Evolutionary conservation across 106 monocot species (phyloP).

Genomic region (Dioscorea zingiberensis): DNA sequence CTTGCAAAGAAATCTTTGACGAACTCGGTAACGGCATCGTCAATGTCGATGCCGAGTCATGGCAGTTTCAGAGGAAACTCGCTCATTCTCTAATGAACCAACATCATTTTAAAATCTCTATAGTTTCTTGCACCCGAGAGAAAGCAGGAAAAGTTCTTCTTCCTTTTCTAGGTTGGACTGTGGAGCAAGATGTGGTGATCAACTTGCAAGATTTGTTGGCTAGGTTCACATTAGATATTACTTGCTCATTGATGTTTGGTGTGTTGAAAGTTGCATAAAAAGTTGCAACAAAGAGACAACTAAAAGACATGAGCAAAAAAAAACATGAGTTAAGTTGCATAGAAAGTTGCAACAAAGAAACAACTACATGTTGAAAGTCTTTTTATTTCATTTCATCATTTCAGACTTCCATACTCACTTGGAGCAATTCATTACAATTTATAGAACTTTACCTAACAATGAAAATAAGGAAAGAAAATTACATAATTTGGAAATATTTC

Average conservation of each 20-base stretch:
- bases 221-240: conserved; percentile 25
- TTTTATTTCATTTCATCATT: no score
- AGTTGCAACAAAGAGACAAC: no score
- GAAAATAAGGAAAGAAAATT: no score
- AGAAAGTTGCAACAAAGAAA: no score
- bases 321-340: no score
- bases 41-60: conserved; percentile 10
- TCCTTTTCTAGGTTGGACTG: conserved; percentile 4
- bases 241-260: conserved; percentile 26
- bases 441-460: no score
- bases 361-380: no score
- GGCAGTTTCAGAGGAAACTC: conserved; percentile 12
- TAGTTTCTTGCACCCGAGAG: conserved; percentile 1
- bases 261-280: no score
- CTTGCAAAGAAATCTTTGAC: conserved; percentile 23
- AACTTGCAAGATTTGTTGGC: conserved; percentile 30
- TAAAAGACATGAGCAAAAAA: no score
- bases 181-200: neutral
- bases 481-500: no score
- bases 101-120: conserved; percentile 10
- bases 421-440: no score
- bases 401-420: no score
- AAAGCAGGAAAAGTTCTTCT: conserved; percentile 14
- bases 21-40: conserved; percentile 27
- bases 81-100: conserved; percentile 9